Evolutionary conservation across 495 filamentous ascomycete species (phyloP), one percentile per base, ranked within the genome.

Genomic region (Penicillium chermesinum): DNA sequence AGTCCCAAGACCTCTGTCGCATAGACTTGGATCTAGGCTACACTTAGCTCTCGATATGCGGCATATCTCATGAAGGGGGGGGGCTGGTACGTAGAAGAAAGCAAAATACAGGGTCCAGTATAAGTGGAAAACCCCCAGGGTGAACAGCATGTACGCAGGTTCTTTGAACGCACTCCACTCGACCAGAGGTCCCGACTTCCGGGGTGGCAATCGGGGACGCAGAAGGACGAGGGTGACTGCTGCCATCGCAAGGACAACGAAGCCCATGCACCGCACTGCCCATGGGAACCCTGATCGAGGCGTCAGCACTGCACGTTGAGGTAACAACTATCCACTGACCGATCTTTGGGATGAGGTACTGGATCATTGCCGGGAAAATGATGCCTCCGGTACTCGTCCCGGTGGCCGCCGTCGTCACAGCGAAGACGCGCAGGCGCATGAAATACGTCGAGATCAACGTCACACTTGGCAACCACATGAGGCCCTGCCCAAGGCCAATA

Each of bases 341-440:
- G 25, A 25, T 34, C 10, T 30, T 4, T 5, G 10, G 5, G 10
- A 30, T 30, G 10, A 30, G 25, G 25, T 10, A 10, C 4, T 10
- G 25, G 5, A 69, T 9, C 73, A 44, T 8, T 52, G 70, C 43
- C 74, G 71, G 22, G 67, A 72, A 21, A 7, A 55, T 39, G 8
- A 64, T 40, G 5, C 61, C 58, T 1, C 58, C 58, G 8, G 62
- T 44, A 8, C 55, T 59, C 3, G 61, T 59, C 13, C 58, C 61
- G 9, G 55, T 34, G 2, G 56, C 43, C 0, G 36, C 48, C 12
- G 53, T 14, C 3, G 56, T 56, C 1, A 87, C 64, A 0, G 83
- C 86, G 14, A 84, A 61, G 2, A 63, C 67, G 2, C 81, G 71
- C 32, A 75, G 76, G 53, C 66, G 76, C 22, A 58, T 60, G 48